Evolutionary conservation across 495 filamentous ascomycete species (phyloP).

Genomic region (Stereocaulon alpinum): DNA sequence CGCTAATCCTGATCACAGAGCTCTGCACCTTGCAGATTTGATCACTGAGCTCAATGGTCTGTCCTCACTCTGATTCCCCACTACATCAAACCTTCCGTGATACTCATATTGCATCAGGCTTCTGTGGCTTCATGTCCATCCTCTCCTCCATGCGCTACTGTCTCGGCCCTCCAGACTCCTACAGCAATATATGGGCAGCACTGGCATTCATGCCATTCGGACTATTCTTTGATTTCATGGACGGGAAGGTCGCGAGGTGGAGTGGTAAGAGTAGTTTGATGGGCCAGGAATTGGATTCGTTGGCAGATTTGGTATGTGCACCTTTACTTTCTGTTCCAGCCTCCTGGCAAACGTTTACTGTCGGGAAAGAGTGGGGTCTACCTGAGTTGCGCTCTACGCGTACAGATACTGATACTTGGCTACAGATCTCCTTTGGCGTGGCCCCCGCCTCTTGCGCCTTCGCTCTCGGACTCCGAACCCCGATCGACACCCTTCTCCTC

Average conservation of each 20-base stretch:
- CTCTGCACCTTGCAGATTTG: conserved; percentile 86
- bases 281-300: conserved; percentile 96
- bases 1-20: conserved; percentile 36
- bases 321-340: not conserved
- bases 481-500: conserved; percentile 74
- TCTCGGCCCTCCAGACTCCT: conserved; percentile 57
- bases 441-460: conserved; percentile 81
- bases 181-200: conserved; percentile 63
- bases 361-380: too few relatives aligned
- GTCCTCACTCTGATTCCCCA: not conserved
- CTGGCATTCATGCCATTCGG: conserved; percentile 86
- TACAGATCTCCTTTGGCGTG: conserved; percentile 89
- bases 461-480: conserved; percentile 77
- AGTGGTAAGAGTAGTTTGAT: conserved; percentile 90
- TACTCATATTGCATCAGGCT: conserved; percentile 28
- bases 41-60: conserved; percentile 93
- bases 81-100: too few relatives aligned
- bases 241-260: conserved; percentile 93
- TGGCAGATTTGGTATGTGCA: conserved; percentile 75
- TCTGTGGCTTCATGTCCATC: conserved; percentile 73
- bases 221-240: conserved; percentile 97
- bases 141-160: conserved; percentile 94
- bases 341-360: not conserved
- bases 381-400: too few relatives aligned
- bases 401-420: not conserved